Percentiles rank a stretch among this genome's conserved stretches.
Conservation (phyloP, 2,329 filamentous ascomycete genomes). For the Didymella sp. region DNA sequence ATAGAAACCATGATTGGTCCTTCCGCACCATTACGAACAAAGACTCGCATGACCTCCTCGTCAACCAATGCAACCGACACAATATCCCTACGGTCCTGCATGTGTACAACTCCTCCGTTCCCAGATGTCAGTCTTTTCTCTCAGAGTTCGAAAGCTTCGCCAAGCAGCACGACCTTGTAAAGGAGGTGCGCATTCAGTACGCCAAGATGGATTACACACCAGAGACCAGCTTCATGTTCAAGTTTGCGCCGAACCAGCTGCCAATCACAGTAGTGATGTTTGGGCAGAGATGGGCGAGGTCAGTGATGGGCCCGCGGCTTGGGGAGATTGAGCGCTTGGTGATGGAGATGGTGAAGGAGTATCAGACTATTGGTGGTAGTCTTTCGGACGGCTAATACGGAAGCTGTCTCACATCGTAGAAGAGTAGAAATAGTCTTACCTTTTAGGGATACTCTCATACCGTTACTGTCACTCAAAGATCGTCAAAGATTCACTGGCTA, state of each 20-base stretch:
- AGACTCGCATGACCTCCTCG: slow-evolving; percentile 1
- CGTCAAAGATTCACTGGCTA: neutral
- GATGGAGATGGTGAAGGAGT: neutral
- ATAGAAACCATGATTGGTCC: neutral
- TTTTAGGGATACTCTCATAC: too few relatives aligned
- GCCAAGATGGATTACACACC: slow-evolving; percentile 6
- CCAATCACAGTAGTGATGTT: slow-evolving; percentile 4
- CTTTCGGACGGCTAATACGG: neutral
- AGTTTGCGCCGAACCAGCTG: slow-evolving; percentile 2
- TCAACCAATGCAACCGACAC: neutral
- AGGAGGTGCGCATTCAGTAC: neutral
- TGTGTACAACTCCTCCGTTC: slow-evolving; percentile 1
- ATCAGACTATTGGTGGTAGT: neutral
- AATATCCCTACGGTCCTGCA: neutral
- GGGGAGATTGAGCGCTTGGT: neutral
- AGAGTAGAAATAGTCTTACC: too few relatives aligned
- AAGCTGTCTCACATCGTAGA: too few relatives aligned
- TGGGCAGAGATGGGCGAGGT: neutral
- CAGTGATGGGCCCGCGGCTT: neutral
- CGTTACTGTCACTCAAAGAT: neutral
- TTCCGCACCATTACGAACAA: slow-evolving; percentile 1
- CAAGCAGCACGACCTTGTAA: neutral
- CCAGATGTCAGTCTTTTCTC: neutral
- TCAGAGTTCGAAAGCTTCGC: neutral
- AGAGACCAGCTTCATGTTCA: slow-evolving; percentile 5